These are phyloP conservation scores for Nitzschia inconspicua DNA, from an alignment of 108 stramenopile genomes.

Conservation along the genomic window DNA sequence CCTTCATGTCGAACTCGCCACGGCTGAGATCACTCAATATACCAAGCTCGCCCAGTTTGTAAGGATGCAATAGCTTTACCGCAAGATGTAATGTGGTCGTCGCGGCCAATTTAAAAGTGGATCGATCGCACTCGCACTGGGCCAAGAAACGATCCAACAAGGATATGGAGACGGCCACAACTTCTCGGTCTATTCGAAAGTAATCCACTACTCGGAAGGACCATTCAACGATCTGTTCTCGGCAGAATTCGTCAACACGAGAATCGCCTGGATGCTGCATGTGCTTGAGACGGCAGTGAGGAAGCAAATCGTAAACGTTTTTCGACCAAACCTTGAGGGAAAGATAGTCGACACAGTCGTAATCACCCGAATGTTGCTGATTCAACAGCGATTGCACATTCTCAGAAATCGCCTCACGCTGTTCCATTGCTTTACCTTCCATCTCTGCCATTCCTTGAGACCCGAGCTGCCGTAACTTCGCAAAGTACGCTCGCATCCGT, in stretches of 20 bases:
- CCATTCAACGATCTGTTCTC: slow-evolving; percentile 74
- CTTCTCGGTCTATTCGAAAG: slow-evolving; percentile 65
- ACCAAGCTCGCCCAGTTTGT: slow-evolving; percentile 55
- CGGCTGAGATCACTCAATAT: slow-evolving; percentile 58
- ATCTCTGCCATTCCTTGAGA: background rate
- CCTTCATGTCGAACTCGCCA: slow-evolving; percentile 62
- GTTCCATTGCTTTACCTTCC: slow-evolving; percentile 15
- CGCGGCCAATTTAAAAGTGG: slow-evolving; percentile 61
- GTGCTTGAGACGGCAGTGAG: slow-evolving; percentile 10
- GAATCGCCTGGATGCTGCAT: slow-evolving; percentile 16
- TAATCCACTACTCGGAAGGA: slow-evolving; percentile 70
- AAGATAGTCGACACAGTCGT: slow-evolving; percentile 50
- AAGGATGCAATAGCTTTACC: slow-evolving; percentile 61
- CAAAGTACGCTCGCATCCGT: slow-evolving; percentile 20
- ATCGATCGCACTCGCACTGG: slow-evolving; percentile 45
- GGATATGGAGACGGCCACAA: slow-evolving; percentile 46
- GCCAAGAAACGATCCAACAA: slow-evolving; percentile 65
- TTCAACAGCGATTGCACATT: slow-evolving; percentile 27
- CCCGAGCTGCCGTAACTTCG: slow-evolving; percentile 3
- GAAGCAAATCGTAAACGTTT: slow-evolving; percentile 34
- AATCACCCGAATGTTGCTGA: slow-evolving; percentile 39
- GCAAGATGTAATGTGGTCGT: slow-evolving; percentile 55
- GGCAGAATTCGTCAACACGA: slow-evolving; percentile 58
- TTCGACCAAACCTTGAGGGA: slow-evolving; percentile 38
- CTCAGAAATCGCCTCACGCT: slow-evolving; percentile 31